Percentiles rank a stretch among this genome's conserved stretches.
These are phyloP conservation scores for Eucalyptus marginata DNA, from an alignment of 345 rosid species.

Conservation along the genomic window DNA sequence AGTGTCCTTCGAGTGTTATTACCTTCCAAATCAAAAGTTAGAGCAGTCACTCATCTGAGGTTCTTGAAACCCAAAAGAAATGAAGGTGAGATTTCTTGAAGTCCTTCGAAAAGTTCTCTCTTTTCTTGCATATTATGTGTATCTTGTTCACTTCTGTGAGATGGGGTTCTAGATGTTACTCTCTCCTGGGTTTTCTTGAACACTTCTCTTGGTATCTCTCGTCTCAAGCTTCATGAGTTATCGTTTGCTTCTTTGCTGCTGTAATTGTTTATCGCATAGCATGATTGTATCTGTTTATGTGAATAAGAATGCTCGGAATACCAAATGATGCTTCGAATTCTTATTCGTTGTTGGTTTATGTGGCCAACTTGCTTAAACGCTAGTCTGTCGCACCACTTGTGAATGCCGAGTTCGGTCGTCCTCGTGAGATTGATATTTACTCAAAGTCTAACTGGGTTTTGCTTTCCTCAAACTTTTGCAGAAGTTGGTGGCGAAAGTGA, in stretches of 20 bases:
- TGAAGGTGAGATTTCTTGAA: not conserved
- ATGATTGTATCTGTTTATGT: not conserved
- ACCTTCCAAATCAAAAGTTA: too few relatives aligned
- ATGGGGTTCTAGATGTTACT: not conserved
- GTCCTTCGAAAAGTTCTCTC: not conserved
- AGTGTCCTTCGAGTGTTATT: too few relatives aligned
- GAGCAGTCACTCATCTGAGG: too few relatives aligned
- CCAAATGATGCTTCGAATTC: not conserved
- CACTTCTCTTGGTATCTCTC: not conserved
- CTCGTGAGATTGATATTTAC: not conserved
- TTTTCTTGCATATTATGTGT: not conserved
- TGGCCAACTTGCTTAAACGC: not conserved
- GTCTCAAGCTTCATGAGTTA: not conserved
- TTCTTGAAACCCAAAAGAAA: not conserved
- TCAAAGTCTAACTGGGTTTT: not conserved
- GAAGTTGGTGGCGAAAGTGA: not conserved
- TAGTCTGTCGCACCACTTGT: not conserved
- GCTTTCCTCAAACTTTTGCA: not conserved
- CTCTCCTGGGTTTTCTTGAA: not conserved
- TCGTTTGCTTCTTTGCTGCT: not conserved
- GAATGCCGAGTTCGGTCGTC: not conserved
- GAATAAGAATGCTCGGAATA: not conserved
- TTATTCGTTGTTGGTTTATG: not conserved
- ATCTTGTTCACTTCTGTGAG: not conserved
- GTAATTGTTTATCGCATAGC: not conserved